A percentile compares a stretch with the other conserved stretches of the same genome.
Conservation (phyloP, 164 flowering plant genomes). For the Stephania cephalantha region DNA sequence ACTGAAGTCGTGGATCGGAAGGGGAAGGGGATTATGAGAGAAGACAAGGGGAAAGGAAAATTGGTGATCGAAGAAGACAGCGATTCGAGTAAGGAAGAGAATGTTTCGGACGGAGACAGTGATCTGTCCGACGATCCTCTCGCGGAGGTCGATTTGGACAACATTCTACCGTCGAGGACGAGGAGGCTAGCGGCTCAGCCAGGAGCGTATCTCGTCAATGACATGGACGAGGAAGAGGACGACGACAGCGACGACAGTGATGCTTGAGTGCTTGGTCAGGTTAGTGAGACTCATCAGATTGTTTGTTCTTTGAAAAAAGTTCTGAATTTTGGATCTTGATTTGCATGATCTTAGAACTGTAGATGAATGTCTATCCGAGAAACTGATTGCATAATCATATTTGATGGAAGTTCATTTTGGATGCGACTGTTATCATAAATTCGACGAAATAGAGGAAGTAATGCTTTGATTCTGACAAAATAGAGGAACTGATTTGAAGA, state of each 20-base stretch:
- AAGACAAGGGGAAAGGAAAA: constrained; percentile 58
- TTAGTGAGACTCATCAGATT: constrained; percentile 16
- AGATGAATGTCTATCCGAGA: too few relatives aligned
- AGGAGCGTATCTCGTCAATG: constrained; percentile 39
- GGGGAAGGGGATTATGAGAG: constrained; percentile 52
- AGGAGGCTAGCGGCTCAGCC: constrained; percentile 41
- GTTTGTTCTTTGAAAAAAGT: background rate
- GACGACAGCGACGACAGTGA: constrained; percentile 43
- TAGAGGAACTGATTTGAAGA: too few relatives aligned
- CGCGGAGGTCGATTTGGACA: constrained; percentile 77
- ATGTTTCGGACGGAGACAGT: constrained; percentile 30
- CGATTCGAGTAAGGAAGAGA: constrained; percentile 30
- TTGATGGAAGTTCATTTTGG: too few relatives aligned
- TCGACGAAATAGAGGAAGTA: too few relatives aligned
- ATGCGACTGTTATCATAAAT: too few relatives aligned
- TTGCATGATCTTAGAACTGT: too few relatives aligned
- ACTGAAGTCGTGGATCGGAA: constrained; percentile 37
- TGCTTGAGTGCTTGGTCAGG: constrained; percentile 24
- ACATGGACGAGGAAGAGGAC: constrained; percentile 9
- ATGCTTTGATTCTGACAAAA: too few relatives aligned
- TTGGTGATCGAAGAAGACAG: constrained; percentile 30
- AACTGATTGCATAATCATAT: too few relatives aligned
- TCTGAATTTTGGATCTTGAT: background rate
- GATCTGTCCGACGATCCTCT: constrained; percentile 77
- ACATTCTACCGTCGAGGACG: constrained; percentile 81